Base-by-base conservation (phyloP, 164 flowering plant species). In the Vitis rupestris region DNA sequence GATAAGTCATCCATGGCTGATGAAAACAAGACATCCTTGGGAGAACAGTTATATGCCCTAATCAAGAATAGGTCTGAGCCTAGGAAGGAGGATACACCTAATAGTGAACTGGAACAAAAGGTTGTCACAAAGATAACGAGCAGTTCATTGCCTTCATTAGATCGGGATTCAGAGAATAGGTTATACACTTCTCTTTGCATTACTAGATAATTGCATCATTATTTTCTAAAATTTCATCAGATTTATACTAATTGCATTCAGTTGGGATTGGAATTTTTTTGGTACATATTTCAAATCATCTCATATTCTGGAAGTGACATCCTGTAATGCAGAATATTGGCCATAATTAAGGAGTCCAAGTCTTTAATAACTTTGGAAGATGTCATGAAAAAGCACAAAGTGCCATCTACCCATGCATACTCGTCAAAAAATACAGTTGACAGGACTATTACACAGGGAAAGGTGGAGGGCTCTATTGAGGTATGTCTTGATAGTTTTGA, bases 391-490 rank as follows among this genome's bases (percentile, higher is more conserved):
- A 82, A 71, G 49, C 86, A 79, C 61, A 82, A 78, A 68, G 55
- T 77, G 63, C 91, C 92, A 27, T 78, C 88, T 47, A 81, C 88
- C 10, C 82, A 88, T 74, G 56, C 81, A 53, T 48, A 72, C 76
- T 74, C 77, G 8, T 76, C 76, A 10, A 87, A 77, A 73, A 12
- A 62, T 69, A 14, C 12, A 27, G 71, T 81, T 30, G 96, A 87
- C 67, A 91, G 82, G 76, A 74, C 70, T 44, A 79, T 92, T 61
- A 87, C 91, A 2, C 65, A 66, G 52, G 98, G 94, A 71, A 95
- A 86, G 82, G 85, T 95, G 72, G 97, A 93, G 63, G 86, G 78
- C 44, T 82, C 79, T 57, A 86, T 90, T 68, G 80, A 87, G 95
- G 99, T 92, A 87, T 60, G 12, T 54, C 2, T 55, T 47, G 30